These are phyloP conservation scores for Colletotrichum phormii DNA, from an alignment of 2,329 filamentous ascomycete genomes.

Conservation along the genomic window DNA sequence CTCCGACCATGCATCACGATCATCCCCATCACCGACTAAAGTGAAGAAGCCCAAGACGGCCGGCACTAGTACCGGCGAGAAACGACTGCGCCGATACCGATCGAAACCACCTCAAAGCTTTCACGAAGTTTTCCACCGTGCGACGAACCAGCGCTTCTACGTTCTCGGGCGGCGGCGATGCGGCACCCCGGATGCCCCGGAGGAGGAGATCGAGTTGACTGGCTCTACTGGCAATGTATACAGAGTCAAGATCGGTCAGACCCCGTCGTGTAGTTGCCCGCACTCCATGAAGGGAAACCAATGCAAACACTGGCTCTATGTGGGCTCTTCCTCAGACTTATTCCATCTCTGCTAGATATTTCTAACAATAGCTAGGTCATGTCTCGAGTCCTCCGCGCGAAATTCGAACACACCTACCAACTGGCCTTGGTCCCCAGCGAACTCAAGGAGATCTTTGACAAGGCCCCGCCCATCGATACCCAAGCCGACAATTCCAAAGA, in stretches of 20 bases:
- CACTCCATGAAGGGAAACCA: slow-evolving; percentile 65
- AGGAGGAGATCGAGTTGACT: slow-evolving; percentile 68
- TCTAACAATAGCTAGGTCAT: slow-evolving; percentile 56
- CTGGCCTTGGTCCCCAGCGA: slow-evolving; percentile 69
- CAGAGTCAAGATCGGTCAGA: slow-evolving; percentile 62
- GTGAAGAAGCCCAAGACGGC: slow-evolving; percentile 12
- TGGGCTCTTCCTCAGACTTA: slow-evolving; percentile 41
- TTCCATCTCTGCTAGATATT: background rate
- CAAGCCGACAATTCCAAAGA: slow-evolving; percentile 48
- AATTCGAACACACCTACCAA: slow-evolving; percentile 68
- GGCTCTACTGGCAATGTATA: slow-evolving; percentile 77
- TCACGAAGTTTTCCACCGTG: slow-evolving; percentile 50
- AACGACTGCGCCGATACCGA: slow-evolving; percentile 50
- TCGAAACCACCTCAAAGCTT: slow-evolving; percentile 49
- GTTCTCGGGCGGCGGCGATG: slow-evolving; percentile 54
- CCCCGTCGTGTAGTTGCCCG: slow-evolving; percentile 67
- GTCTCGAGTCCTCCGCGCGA: slow-evolving; percentile 68
- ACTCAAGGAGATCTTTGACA: slow-evolving; percentile 67
- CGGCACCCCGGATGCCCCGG: slow-evolving; percentile 51
- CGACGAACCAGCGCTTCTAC: slow-evolving; percentile 58
- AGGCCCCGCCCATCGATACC: slow-evolving; percentile 62
- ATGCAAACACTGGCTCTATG: slow-evolving; percentile 75
- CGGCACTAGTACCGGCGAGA: slow-evolving; percentile 42
- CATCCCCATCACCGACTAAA: background rate
- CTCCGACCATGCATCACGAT: background rate